A percentile compares a stretch with the other conserved stretches of the same genome.
Conservation (phyloP, 2,329 filamentous ascomycete species). For the Paraphoma chrysanthemicola region DNA sequence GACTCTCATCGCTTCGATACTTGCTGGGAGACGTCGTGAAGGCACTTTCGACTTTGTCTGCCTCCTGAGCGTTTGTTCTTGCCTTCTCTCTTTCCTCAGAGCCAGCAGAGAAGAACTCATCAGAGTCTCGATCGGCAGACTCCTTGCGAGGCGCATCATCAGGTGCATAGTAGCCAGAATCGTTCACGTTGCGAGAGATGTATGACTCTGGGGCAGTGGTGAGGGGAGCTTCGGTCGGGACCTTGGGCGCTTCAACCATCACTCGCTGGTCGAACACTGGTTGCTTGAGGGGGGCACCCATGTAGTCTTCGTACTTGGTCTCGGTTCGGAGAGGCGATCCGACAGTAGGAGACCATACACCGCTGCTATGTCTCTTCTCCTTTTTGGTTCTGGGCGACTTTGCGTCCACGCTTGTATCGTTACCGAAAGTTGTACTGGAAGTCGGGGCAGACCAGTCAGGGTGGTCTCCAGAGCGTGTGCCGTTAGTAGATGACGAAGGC, state of each 20-base stretch:
- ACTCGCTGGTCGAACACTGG: slow-evolving; percentile 18
- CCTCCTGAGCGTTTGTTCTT: slow-evolving; percentile 24
- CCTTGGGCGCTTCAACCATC: slow-evolving; percentile 21
- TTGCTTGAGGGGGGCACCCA: slow-evolving; percentile 27
- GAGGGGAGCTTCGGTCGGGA: slow-evolving; percentile 18
- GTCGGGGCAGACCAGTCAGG: slow-evolving; percentile 26
- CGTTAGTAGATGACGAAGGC: slow-evolving; percentile 25
- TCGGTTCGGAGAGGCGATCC: slow-evolving; percentile 55
- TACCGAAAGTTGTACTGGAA: slow-evolving; percentile 43
- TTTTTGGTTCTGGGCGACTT: slow-evolving; percentile 56
- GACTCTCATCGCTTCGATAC: slow-evolving; percentile 12
- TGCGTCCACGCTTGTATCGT: slow-evolving; percentile 40
- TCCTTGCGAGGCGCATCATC: slow-evolving; percentile 30
- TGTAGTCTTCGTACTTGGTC: slow-evolving; percentile 53
- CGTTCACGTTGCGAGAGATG: slow-evolving; percentile 26
- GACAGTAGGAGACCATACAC: slow-evolving; percentile 50
- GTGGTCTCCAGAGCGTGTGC: slow-evolving; percentile 19
- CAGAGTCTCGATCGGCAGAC: slow-evolving; percentile 37
- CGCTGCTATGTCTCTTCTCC: slow-evolving; percentile 54
- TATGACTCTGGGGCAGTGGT: slow-evolving; percentile 19
- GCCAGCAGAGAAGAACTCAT: slow-evolving; percentile 43
- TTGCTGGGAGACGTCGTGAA: slow-evolving; percentile 15
- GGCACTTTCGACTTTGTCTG: slow-evolving; percentile 22
- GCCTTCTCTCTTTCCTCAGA: slow-evolving; percentile 38
- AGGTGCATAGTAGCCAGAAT: slow-evolving; percentile 44